Percentiles rank a stretch among this genome's conserved stretches.
Conservation (phyloP, 225 moss, liverwort and hornwort genomes). For the Physcomitrellopsis africana region DNA sequence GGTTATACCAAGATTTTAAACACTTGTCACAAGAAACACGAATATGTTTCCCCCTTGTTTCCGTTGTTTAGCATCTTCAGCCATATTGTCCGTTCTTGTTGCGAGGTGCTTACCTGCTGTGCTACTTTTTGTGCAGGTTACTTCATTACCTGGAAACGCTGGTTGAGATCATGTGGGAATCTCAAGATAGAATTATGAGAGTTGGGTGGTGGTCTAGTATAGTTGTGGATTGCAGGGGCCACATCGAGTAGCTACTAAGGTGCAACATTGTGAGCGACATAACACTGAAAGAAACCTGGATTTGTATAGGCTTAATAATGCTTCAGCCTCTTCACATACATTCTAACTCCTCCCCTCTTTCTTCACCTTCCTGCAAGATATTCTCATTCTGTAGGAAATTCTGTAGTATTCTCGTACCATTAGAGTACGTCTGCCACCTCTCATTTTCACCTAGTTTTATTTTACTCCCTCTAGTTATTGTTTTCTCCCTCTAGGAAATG, state of each 20-base stretch:
- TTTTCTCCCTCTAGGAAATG: neutral
- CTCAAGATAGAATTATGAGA: constrained; percentile 36
- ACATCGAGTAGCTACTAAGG: constrained; percentile 33
- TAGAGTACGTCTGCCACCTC: constrained; percentile 4
- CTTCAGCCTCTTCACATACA: constrained; percentile 25
- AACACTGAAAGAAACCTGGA: no score
- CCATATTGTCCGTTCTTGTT: no score
- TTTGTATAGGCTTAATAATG: no score
- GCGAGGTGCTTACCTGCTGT: neutral
- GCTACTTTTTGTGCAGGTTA: constrained; percentile 3
- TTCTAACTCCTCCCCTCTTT: constrained; percentile 3
- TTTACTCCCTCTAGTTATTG: no score
- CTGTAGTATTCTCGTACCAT: constrained; percentile 2
- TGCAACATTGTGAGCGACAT: constrained; percentile 31
- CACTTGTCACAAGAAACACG: constrained; percentile 7
- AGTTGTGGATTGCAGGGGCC: constrained; percentile 25
- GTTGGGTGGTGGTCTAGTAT: constrained; percentile 34
- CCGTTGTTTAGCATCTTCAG: no score
- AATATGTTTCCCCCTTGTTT: constrained; percentile 3
- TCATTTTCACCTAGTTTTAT: constrained; percentile 3
- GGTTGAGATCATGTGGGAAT: no score
- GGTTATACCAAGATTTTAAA: neutral
- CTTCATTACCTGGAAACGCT: neutral
- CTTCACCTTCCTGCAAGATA: constrained; percentile 22
- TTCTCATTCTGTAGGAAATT: no score